Evolutionary conservation across 2,329 filamentous ascomycete species (phyloP).

Genomic region (Thermochaetoides dissita): DNA sequence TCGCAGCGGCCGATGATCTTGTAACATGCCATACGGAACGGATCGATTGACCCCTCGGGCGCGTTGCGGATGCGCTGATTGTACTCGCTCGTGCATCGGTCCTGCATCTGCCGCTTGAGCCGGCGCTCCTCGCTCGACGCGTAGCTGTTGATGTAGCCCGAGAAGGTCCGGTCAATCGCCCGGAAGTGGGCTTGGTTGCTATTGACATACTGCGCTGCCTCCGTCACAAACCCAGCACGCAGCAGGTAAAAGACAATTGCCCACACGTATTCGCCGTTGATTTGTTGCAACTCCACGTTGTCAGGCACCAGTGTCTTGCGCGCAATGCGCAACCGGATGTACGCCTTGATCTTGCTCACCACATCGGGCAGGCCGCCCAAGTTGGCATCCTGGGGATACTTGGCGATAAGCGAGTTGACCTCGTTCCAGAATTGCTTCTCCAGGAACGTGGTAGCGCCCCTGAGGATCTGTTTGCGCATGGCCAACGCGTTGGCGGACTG

Average conservation of each 20-base stretch:
- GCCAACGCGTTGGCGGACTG: constrained; percentile 49
- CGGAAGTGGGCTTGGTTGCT: constrained; percentile 68
- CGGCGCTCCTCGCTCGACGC: constrained; percentile 62
- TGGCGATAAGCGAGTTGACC: constrained; percentile 63
- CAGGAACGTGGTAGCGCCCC: constrained; percentile 64
- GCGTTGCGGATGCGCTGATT: constrained; percentile 72
- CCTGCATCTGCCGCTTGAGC: constrained; percentile 64
- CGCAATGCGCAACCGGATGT: constrained; percentile 65
- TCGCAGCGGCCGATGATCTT: constrained; percentile 83
- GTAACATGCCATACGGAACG: constrained; percentile 93
- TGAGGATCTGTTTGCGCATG: constrained; percentile 66
- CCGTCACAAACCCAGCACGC: constrained; percentile 66
- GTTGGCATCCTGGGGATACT: constrained; percentile 76
- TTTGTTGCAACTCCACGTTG: constrained; percentile 63
- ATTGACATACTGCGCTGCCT: constrained; percentile 77
- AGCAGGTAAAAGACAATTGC: constrained; percentile 86
- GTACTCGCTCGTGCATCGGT: constrained; percentile 81
- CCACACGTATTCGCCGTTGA: constrained; percentile 79
- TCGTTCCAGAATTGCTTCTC: constrained; percentile 70
- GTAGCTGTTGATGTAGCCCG: constrained; percentile 75
- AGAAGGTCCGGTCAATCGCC: constrained; percentile 80
- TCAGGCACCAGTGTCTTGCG: constrained; percentile 77
- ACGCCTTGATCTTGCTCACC: constrained; percentile 82
- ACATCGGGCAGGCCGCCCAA: constrained; percentile 79
- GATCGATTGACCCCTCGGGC: constrained; percentile 76